Evolutionary conservation across 345 rosid genomes (phyloP).

Genomic region (Gossypium thurberi): DNA sequence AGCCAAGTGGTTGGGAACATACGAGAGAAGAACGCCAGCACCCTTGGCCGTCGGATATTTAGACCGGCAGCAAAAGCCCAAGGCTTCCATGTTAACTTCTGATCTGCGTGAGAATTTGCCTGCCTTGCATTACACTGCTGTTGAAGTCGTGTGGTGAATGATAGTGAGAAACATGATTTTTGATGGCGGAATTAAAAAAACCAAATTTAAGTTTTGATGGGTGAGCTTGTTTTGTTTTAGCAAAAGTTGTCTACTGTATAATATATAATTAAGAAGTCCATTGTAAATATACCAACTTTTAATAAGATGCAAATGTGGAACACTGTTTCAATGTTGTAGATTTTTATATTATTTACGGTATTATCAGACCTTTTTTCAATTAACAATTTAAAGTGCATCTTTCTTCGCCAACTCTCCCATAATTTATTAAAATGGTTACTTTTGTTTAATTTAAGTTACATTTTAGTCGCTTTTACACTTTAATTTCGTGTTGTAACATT

Average conservation of each 20-base stretch:
- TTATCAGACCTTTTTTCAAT: too few species aligned
- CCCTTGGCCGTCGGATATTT: constrained; percentile 20
- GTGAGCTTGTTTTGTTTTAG: neutral
- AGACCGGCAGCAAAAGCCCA: constrained; percentile 38
- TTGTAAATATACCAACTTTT: neutral
- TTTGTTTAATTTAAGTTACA: too few species aligned
- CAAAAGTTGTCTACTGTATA: neutral
- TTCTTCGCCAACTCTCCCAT: too few species aligned
- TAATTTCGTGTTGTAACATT: too few species aligned
- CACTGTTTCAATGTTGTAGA: too few species aligned
- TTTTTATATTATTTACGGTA: too few species aligned
- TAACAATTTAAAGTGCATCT: too few species aligned
- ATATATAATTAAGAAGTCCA: neutral
- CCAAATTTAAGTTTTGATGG: neutral
- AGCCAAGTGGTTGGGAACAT: constrained; percentile 74
- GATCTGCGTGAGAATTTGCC: constrained; percentile 39
- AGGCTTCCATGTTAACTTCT: constrained; percentile 65
- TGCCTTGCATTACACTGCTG: constrained; percentile 35
- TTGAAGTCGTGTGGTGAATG: constrained; percentile 44
- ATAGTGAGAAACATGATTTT: neutral
- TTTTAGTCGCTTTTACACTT: too few species aligned
- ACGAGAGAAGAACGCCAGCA: constrained; percentile 27
- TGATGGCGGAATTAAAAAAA: neutral
- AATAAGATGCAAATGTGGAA: too few species aligned
- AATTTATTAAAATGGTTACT: too few species aligned